Evolutionary conservation across 2,329 filamentous ascomycete genomes (phyloP).

Genomic region (Fusarium sp.): DNA sequence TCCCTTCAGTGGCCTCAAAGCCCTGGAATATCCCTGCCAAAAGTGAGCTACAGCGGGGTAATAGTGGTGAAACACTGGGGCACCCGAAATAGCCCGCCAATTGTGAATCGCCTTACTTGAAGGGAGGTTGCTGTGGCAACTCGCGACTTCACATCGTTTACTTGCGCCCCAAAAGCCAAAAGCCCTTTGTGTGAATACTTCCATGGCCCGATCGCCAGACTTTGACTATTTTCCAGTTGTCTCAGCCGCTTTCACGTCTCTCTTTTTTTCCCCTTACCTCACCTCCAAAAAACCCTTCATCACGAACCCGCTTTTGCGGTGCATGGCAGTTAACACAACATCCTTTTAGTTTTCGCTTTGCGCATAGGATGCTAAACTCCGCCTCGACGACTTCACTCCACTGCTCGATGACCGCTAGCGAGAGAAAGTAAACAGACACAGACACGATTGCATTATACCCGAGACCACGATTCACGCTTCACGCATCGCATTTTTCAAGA

Average conservation of each 20-base stretch:
- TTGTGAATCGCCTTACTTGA: conserved; percentile 9
- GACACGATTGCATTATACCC: conserved; percentile 30
- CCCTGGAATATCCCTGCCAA: conserved; percentile 31
- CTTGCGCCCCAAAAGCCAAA: conserved; percentile 10
- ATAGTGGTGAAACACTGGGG: conserved; percentile 42
- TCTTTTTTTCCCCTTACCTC: conserved; percentile 25
- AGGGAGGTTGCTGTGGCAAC: conserved; percentile 46
- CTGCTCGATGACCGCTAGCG: conserved; percentile 47
- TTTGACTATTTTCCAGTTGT: conserved; percentile 39
- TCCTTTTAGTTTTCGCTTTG: conserved; percentile 29
- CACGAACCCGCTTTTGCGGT: conserved; percentile 31
- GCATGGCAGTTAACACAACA: conserved; percentile 33
- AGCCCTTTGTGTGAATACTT: conserved; percentile 44
- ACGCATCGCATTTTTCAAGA: background rate
- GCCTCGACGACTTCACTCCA: conserved; percentile 42
- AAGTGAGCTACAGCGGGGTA: conserved; percentile 48
- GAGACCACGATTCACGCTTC: conserved; percentile 36
- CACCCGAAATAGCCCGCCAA: conserved; percentile 43
- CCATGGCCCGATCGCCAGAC: conserved; percentile 26
- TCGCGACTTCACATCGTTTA: conserved; percentile 18
- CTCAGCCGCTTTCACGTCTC: conserved; percentile 42
- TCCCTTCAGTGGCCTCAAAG: conserved; percentile 39
- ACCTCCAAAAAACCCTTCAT: conserved; percentile 20
- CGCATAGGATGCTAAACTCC: conserved; percentile 47
- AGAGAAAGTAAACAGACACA: conserved; percentile 51